These are phyloP conservation scores for Mycosphaerella sp. DNA, from an alignment of 2,329 filamentous ascomycete genomes.

Conservation along the genomic window DNA sequence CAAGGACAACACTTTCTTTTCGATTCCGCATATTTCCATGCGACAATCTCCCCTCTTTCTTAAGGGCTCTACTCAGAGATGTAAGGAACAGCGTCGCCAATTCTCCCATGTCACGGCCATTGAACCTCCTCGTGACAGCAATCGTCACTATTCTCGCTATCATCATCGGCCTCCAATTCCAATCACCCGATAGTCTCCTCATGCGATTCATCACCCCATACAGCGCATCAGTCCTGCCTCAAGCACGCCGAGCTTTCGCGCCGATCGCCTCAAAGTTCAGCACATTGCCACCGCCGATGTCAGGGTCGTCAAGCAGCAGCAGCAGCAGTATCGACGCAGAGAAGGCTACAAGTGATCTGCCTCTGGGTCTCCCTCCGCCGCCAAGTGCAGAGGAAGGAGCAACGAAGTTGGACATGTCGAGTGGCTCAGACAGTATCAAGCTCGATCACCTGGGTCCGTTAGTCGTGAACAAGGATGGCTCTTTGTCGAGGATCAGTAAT, in stretches of 20 bases:
- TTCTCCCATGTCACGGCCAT: conserved; percentile 7
- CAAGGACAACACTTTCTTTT: no score
- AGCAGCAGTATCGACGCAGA: not conserved
- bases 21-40: no score
- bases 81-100: no score
- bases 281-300: not conserved
- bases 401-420: conserved; percentile 35
- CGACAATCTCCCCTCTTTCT: no score
- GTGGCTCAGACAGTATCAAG: conserved; percentile 41
- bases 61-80: no score
- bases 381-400: conserved; percentile 23
- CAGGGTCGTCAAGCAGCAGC: not conserved
- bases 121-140: not conserved
- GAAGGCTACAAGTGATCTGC: conserved; percentile 4
- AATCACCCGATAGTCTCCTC: conserved; percentile 8
- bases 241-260: conserved; percentile 5
- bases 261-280: conserved; percentile 2
- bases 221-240: not conserved
- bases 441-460: conserved; percentile 66
- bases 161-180: conserved; percentile 4
- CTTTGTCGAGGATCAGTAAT: conserved; percentile 64
- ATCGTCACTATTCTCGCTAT: conserved; percentile 4
- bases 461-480: conserved; percentile 67
- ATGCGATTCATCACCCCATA: conserved; percentile 9
- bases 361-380: conserved; percentile 23